Conservation (phyloP, 371 early-diverging fungal genomes). For the Mucor indicus region DNA sequence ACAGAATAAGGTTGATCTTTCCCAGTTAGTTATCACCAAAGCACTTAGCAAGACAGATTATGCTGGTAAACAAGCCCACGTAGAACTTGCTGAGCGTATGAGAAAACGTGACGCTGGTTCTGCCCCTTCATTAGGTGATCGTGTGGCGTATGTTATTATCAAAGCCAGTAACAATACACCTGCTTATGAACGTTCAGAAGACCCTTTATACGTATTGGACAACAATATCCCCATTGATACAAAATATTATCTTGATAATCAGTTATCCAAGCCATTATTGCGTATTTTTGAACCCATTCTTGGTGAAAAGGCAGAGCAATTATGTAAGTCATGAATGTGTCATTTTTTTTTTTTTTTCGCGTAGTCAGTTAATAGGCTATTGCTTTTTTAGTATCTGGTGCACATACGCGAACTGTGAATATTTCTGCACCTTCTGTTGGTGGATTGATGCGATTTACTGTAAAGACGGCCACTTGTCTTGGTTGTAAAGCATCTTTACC, state of each 20-base stretch:
- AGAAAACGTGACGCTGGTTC: conserved; percentile 96
- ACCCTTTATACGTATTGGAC: conserved; percentile 98
- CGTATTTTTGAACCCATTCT: conserved; percentile 99
- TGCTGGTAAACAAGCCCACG: conserved; percentile 96
- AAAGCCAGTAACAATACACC: conserved; percentile 87
- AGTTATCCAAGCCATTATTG: conserved; percentile 94
- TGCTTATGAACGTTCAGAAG: conserved; percentile 98
- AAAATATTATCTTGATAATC: conserved; percentile 98
- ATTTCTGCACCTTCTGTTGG: conserved; percentile 88
- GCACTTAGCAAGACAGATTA: conserved; percentile 97
- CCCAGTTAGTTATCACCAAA: conserved; percentile 98
- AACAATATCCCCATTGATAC: conserved; percentile 99
- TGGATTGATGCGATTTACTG: conserved; percentile 93
- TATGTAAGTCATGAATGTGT: conserved; percentile 54
- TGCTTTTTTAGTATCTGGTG: conserved; percentile 66
- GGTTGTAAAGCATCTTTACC: conserved; percentile 92
- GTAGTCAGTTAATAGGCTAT: background rate
- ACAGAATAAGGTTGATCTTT: conserved; percentile 97
- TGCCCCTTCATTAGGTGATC: conserved; percentile 97
- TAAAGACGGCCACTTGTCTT: conserved; percentile 87
- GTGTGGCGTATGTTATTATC: conserved; percentile 99
- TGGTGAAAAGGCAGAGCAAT: conserved; percentile 81
- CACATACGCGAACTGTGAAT: conserved; percentile 89
- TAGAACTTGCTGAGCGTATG: conserved; percentile 97
- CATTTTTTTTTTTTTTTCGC: no score